Base-by-base conservation (phyloP, 129 eudicot genomes). In the Pseudognaphalium luteoalbum region DNA sequence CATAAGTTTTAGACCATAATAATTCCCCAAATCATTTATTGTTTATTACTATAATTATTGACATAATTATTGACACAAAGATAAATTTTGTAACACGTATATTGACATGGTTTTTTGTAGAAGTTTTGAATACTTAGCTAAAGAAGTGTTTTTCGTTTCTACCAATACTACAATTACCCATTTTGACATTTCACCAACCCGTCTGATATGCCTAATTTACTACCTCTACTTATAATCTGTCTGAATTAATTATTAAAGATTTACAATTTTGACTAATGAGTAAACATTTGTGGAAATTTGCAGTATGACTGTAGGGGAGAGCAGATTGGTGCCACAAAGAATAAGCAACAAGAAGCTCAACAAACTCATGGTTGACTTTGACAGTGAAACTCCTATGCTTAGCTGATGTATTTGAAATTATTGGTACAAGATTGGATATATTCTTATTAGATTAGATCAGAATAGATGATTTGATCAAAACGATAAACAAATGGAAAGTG, bases 291-390 rank as follows among this genome's bases (percentile, higher is more conserved):
- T 74, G 22, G 64, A 54, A 42, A 57, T 21, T 80, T 80, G 80
- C 71, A 80, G 84, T 60, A 80, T 80, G 74, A 80, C 75, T 6
- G 84, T 80, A 44, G 86, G 82, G 76, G 89, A 86, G n/a, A 77
- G 77, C 59, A 83, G 81, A 62, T 77, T 75, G 76, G 82, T 78
- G 63, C 63, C 83, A 72, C 92, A 88, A 82, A 86, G 85, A 71
- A 83, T 93, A 68, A 90, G 92, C 89, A 90, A 90, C 86, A 89
- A 90, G 84, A 93, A 93, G 84, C 70, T 93, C 73, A 86, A 71
- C 82, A 87, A 90, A 71, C 72, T 90, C 41, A 85, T 93, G 91
- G 83, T 88, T 64, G 84, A 87, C 68, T 93, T 88, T 71, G 92
- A 88, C 30, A 69, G 47, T 68, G 76, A 34, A 61, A 51, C 7